Conservation (phyloP, 257 asterid species). For the Osmanthus fragrans region DNA sequence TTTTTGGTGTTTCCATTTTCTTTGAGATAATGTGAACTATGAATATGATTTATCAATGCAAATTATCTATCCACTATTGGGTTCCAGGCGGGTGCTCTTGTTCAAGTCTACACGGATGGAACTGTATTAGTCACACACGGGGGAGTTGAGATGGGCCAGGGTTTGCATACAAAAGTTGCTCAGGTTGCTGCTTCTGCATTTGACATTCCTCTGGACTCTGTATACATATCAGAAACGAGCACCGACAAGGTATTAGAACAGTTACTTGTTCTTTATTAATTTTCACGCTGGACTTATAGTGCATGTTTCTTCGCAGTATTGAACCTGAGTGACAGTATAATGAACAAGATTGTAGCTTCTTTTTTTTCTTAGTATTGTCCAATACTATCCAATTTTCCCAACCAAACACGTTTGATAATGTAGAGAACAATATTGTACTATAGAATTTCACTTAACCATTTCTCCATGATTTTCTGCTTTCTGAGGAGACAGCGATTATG, state of each 20-base stretch:
- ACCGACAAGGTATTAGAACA: conserved; percentile 74
- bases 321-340: neutral
- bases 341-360: neutral
- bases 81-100: conserved; percentile 93
- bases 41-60: conserved; percentile 11
- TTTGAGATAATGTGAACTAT: neutral
- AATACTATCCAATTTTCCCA: neutral
- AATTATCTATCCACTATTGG: conserved; percentile 15
- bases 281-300: neutral
- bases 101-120: conserved; percentile 96
- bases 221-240: conserved; percentile 95
- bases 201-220: conserved; percentile 80
- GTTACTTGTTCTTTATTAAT: neutral
- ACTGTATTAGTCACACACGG: conserved; percentile 96
- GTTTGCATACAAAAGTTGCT: conserved; percentile 96
- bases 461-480: neutral
- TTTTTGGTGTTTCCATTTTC: conserved; percentile 4
- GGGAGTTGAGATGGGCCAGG: conserved; percentile 99
- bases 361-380: neutral
- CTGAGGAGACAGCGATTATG: neutral
- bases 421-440: neutral
- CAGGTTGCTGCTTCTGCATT: conserved; percentile 95
- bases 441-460: neutral
- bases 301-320: neutral
- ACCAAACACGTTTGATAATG: neutral